Evolutionary conservation across 2,329 filamentous ascomycete genomes (phyloP), one percentile per base, ranked within the genome.

Genomic region (Hymenoscyphus linearis): DNA sequence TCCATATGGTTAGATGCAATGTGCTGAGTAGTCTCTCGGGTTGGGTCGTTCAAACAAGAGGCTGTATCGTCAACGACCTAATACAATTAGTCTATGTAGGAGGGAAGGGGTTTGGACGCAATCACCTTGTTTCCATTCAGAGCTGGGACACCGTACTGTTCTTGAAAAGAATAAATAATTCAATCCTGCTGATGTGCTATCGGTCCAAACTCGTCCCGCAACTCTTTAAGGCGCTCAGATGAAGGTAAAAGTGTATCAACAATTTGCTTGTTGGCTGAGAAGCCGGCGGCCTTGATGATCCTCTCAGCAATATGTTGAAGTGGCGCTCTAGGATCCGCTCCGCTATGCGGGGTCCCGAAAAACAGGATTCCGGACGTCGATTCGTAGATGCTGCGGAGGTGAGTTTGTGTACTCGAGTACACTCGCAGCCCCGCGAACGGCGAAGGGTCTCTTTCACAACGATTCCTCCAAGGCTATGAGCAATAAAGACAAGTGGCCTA

Each of bases 291-390:
- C 57, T 59, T 59, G n/a, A 57, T 52, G 25, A 54, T 44, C 4
- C 25, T 54, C 44, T 62, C 58, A 3, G 52, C 59, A 64, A 62
- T 47, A 2, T 59, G 59, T 25, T 59, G 59, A 26, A 64, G 53
- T 4, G 60, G 35, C 14, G 55, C 57, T 55, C 52, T 55, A 18
- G 86, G 75, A 64, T 85, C 85, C 1, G 87, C 85, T 12, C 88
- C 88, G 14, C 81, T 82, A 72, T 91, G 89, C 4, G 89, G 89
- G 6, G 88, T 91, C 10, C 88, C 88, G 50, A 92, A 79, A 71
- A 92, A 92, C 34, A 91, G 78, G 61, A 91, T 83, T 26, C 85
- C 88, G 69, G 85, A 91, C 0, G 88, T 91, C 0, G 86, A 89
- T 4, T 90, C 80, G 67, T 82, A 90, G 59, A 91, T 82, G 13